Conservation (phyloP, 495 filamentous ascomycete species). For the Penicillium canariense region DNA sequence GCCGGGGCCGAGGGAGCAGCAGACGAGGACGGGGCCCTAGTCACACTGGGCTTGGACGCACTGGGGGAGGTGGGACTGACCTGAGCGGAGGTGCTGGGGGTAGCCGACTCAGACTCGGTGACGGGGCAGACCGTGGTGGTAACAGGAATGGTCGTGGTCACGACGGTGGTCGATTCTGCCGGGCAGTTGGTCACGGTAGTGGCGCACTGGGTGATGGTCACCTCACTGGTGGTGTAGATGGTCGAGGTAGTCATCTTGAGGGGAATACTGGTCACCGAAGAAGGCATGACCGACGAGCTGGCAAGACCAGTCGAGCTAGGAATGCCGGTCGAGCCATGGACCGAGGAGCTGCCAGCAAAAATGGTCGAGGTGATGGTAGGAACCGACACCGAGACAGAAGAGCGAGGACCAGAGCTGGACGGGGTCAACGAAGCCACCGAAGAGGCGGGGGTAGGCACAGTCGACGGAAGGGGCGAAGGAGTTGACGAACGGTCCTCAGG, state of each 20-base stretch:
- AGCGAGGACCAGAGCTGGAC: not conserved
- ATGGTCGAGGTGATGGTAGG: not conserved
- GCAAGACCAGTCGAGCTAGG: not conserved
- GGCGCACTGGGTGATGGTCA: slow-evolving; percentile 58
- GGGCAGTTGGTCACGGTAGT: slow-evolving; percentile 61
- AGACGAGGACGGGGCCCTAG: not conserved
- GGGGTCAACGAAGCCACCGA: not conserved
- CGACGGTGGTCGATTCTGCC: slow-evolving; percentile 43
- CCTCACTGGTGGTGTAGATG: slow-evolving; percentile 54
- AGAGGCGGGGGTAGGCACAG: not conserved
- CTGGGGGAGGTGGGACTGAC: not conserved
- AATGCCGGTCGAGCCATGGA: not conserved
- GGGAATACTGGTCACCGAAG: slow-evolving; percentile 14
- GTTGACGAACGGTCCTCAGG: not conserved
- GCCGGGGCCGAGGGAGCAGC: not conserved
- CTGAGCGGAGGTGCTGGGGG: not conserved
- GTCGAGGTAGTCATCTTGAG: slow-evolving; percentile 53
- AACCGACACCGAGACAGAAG: not conserved
- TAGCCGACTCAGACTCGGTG: not conserved
- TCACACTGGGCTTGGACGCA: not conserved
- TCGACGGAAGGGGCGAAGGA: too few relatives aligned
- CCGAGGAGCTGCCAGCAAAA: not conserved
- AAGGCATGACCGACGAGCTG: not conserved
- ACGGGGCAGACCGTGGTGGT: slow-evolving; percentile 15
- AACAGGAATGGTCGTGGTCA: slow-evolving; percentile 56